Evolutionary conservation across 345 rosid genomes (phyloP).

Genomic region (Anastatica hierochuntica): DNA sequence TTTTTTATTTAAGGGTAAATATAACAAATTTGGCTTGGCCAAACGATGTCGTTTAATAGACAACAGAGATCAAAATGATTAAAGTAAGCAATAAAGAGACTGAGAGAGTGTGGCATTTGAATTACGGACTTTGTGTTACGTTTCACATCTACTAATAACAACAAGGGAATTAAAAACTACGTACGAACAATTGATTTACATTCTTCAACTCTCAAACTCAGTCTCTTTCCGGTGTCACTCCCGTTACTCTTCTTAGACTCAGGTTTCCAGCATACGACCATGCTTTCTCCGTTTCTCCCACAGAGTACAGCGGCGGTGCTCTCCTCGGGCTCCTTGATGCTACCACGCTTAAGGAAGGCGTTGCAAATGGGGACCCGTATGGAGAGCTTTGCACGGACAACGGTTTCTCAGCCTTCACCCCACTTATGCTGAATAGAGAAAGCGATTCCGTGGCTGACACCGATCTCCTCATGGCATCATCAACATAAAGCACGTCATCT

Average conservation of each 20-base stretch:
- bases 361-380: constrained; percentile 56
- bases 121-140: too few relatives aligned
- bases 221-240: constrained; percentile 83
- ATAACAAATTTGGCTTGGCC: too few relatives aligned
- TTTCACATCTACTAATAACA: too few relatives aligned
- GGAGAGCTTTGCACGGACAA: constrained; percentile 63
- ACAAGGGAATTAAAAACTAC: too few relatives aligned
- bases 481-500: constrained; percentile 86
- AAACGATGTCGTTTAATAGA: too few relatives aligned
- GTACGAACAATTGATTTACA: constrained; percentile 12
- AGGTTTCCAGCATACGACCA: constrained; percentile 76
- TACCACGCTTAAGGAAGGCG: constrained; percentile 58
- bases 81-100: too few relatives aligned
- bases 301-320: constrained; percentile 26
- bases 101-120: too few relatives aligned
- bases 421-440: constrained; percentile 56
- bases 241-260: constrained; percentile 51
- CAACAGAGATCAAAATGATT: too few relatives aligned
- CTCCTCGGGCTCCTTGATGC: constrained; percentile 53
- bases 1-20: too few relatives aligned
- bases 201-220: constrained; percentile 24
- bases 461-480: constrained; percentile 53
- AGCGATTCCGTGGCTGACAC: constrained; percentile 51
- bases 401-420: constrained; percentile 58
- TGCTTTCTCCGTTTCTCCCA: constrained; percentile 41